A percentile compares a stretch with the other conserved stretches of the same genome.
phyloP scores from a whole-genome alignment of 2,329 filamentous ascomycete species.

The Cryphonectria naterciae region DNA sequence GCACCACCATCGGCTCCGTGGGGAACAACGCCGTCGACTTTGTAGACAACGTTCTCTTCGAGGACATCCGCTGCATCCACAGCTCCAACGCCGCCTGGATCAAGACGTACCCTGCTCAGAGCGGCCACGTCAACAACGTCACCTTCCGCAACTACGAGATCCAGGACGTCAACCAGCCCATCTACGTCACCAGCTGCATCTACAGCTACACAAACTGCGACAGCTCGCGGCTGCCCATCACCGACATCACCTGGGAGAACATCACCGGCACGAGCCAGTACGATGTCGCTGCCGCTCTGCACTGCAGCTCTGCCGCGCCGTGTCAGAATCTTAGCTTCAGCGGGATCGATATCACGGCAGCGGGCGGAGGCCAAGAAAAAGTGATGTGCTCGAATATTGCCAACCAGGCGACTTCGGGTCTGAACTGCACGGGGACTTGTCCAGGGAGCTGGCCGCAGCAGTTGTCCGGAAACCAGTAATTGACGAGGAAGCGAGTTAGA shows the following conservation, averaged over 20 bases:
- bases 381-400: slow-evolving; percentile 49
- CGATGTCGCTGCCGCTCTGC: slow-evolving; percentile 52
- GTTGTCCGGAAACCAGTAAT: slow-evolving; percentile 37
- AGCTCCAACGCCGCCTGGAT: slow-evolving; percentile 47
- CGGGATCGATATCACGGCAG: slow-evolving; percentile 49
- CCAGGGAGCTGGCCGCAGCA: slow-evolving; percentile 45
- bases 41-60: slow-evolving; percentile 44
- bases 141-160: slow-evolving; percentile 48
- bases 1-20: slow-evolving; percentile 43
- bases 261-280: slow-evolving; percentile 53
- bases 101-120: slow-evolving; percentile 46
- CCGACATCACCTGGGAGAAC: slow-evolving; percentile 53
- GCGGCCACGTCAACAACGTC: slow-evolving; percentile 47
- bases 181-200: slow-evolving; percentile 52
- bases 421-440: slow-evolving; percentile 43
- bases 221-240: slow-evolving; percentile 46
- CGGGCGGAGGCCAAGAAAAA: slow-evolving; percentile 45
- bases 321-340: slow-evolving; percentile 51
- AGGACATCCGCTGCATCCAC: slow-evolving; percentile 44
- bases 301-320: slow-evolving; percentile 47
- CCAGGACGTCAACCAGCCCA: slow-evolving; percentile 51
- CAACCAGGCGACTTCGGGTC: slow-evolving; percentile 40
- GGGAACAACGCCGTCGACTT: slow-evolving; percentile 42
- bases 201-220: slow-evolving; percentile 47
- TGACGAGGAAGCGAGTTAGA: background rate